Conservation (phyloP, 176 grass and related monocot genomes). For the Rhynchospora pubera region DNA sequence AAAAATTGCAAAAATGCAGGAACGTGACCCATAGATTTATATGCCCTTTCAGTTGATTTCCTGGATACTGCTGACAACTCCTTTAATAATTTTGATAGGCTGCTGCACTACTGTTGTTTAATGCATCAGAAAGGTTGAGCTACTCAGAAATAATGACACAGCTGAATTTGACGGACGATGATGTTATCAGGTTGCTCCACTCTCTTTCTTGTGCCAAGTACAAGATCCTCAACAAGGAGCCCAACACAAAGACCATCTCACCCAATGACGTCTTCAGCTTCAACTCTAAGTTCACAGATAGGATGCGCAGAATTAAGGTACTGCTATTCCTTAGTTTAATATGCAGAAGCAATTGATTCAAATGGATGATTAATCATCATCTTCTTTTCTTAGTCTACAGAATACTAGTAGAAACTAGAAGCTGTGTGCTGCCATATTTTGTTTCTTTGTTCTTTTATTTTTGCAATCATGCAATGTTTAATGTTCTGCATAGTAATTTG, state of each 20-base stretch:
- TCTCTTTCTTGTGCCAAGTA: conserved; percentile 94
- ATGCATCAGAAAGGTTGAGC: conserved; percentile 58
- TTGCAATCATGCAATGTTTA: background rate
- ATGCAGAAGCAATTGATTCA: background rate
- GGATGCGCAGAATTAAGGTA: conserved; percentile 97
- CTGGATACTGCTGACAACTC: background rate
- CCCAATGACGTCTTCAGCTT: conserved; percentile 72
- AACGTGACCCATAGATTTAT: background rate
- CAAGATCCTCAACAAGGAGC: conserved; percentile 92
- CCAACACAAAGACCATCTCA: conserved; percentile 73
- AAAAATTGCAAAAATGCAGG: background rate
- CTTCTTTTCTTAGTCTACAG: too few species aligned
- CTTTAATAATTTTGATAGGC: conserved; percentile 43
- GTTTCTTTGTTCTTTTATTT: background rate
- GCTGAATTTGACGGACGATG: conserved; percentile 89
- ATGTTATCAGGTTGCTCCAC: conserved; percentile 93
- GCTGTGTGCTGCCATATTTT: background rate
- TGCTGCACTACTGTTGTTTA: conserved; percentile 78
- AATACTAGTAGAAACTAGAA: background rate
- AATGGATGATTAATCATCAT: background rate
- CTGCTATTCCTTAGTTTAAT: background rate
- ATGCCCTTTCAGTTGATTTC: background rate
- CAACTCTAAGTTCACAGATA: conserved; percentile 91
- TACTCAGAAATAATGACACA: conserved; percentile 92
- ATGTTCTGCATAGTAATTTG: background rate